A percentile compares a stretch with the other conserved stretches of the same genome.
Conservation (phyloP, 2,329 filamentous ascomycete genomes). For the Alternaria triticimaculans region DNA sequence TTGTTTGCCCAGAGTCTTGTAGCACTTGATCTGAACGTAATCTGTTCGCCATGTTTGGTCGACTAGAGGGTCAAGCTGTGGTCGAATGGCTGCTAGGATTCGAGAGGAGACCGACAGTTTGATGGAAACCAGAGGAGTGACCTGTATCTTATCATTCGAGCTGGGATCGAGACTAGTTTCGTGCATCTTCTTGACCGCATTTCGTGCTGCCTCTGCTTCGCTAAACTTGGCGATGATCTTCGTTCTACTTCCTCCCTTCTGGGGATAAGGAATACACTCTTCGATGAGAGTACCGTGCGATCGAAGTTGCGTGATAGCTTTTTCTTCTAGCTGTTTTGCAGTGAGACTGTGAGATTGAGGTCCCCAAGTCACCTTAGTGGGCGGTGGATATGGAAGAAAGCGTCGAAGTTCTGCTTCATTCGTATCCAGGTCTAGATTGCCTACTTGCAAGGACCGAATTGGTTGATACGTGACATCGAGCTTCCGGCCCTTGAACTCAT, state of each 20-base stretch:
- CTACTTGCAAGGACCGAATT: background rate
- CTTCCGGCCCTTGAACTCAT: background rate
- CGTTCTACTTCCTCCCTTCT: background rate
- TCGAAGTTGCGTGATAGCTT: background rate
- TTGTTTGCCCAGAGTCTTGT: background rate
- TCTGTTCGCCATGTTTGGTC: background rate
- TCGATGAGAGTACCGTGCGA: background rate
- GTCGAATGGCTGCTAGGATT: background rate
- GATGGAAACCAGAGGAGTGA: background rate
- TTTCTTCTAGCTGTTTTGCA: background rate
- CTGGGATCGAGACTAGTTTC: background rate
- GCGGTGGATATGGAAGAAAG: conserved; percentile 3
- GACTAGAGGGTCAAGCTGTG: background rate
- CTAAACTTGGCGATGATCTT: background rate
- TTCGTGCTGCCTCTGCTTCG: background rate
- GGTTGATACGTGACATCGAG: background rate
- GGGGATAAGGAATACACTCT: background rate
- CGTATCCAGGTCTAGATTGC: background rate
- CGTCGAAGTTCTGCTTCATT: background rate
- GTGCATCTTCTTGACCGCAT: background rate
- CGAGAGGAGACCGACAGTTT: background rate
- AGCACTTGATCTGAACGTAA: background rate
- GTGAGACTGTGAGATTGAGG: background rate
- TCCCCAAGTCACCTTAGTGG: background rate
- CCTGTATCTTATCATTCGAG: background rate